Evolutionary conservation across 768 basidiomycete species (phyloP), one percentile per base, ranked within the genome.

Genomic region (Mycena indigotica): DNA sequence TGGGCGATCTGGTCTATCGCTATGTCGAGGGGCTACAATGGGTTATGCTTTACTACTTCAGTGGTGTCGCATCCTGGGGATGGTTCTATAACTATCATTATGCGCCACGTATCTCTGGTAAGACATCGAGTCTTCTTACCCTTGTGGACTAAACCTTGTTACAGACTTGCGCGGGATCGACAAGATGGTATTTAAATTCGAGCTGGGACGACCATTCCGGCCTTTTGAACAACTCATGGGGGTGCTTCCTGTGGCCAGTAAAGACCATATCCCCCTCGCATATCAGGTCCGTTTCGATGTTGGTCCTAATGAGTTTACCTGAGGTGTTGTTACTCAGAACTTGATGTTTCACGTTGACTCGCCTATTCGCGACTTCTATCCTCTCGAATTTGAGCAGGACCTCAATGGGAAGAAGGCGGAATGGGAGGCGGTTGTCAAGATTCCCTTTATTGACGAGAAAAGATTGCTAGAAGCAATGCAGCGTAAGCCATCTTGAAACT

Each of bases 51-150:
- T 99, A 99, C 72, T 99, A 99, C 71, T 98, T 98, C 71, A 85
- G 90, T 60, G 97, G 97, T 4, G 95, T 98, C 17, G 91, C 94
- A 4, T 95, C 93, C 16, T 99, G 97, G 97, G 84, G 92, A 21
- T 98, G 97, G 97, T 99, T 96, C 77, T 98, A 98, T 74, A 78
- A 95, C 71, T 98, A 98, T 70, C 96, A 99, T 69, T 99, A 95
- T 70, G 91, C 97, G 0, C 97, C 97, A 21, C 86, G 95, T 26
- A 98, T 98, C 54, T 93, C 94, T 19, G 96, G 96, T 95, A 65
- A 52, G 80, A 68, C 16, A 50, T 57, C 57, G 17, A 61, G 39
- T 46, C n/a, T 10, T 38, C 23, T 15, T 12, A 40, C 39, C 26
- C 15, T 46, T 23, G 10, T 17, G 28, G 29, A 55, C 24, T 66